Evolutionary conservation across 2,329 filamentous ascomycete species (phyloP).

Genomic region (Nothomitra cinnamomea): DNA sequence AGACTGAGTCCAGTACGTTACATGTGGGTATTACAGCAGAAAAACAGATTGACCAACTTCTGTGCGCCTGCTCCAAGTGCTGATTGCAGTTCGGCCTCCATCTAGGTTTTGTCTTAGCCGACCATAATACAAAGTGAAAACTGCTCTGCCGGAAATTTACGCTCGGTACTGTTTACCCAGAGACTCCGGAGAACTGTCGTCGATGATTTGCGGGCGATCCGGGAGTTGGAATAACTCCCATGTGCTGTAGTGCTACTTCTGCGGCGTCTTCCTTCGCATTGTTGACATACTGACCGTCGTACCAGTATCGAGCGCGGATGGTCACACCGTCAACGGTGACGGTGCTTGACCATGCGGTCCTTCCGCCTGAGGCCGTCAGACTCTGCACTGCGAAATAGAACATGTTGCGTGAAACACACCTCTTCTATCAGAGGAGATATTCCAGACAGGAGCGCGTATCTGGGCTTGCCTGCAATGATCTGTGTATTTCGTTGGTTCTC

Average conservation of each 20-base stretch:
- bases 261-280: slow-evolving; percentile 87
- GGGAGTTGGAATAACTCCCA: slow-evolving; percentile 7
- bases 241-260: slow-evolving; percentile 45
- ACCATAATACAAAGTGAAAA: slow-evolving; percentile 3
- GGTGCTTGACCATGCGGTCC: slow-evolving; percentile 76
- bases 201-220: neutral
- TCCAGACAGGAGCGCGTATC: slow-evolving; percentile 41
- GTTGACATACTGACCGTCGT: slow-evolving; percentile 73
- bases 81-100: slow-evolving; percentile 4
- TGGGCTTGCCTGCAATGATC: slow-evolving; percentile 40
- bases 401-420: slow-evolving; percentile 28
- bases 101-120: slow-evolving; percentile 4
- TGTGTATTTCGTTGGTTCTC: slow-evolving; percentile 17
- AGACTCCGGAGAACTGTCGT: slow-evolving; percentile 19
- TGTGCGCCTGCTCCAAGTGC: slow-evolving; percentile 3
- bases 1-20: slow-evolving; percentile 1
- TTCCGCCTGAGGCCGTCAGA: slow-evolving; percentile 44
- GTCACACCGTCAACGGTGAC: slow-evolving; percentile 52
- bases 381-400: slow-evolving; percentile 11
- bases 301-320: slow-evolving; percentile 70
- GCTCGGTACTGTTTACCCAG: slow-evolving; percentile 44
- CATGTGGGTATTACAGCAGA: slow-evolving; percentile 2
- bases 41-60: slow-evolving; percentile 4
- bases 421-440: slow-evolving; percentile 58
- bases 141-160: slow-evolving; percentile 38